Evolutionary conservation across 2,329 filamentous ascomycete genomes (phyloP).

Genomic region (Diaporthe amygdali): DNA sequence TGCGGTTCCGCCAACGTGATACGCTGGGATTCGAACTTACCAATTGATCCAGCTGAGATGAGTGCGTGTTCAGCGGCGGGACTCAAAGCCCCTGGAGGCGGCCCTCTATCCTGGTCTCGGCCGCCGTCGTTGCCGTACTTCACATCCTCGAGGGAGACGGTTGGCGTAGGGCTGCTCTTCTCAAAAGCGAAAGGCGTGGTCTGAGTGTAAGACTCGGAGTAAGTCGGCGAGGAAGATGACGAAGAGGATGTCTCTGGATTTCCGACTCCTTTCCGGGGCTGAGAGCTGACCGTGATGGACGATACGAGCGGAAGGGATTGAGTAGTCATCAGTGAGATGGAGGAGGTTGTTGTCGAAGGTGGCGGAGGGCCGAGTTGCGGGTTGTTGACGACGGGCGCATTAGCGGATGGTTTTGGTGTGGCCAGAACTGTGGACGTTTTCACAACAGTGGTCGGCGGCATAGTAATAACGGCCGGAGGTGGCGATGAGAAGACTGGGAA

Average conservation of each 20-base stretch:
- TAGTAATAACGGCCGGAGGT: background rate
- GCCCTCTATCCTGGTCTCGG: background rate
- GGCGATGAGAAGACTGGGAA: background rate
- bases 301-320: background rate
- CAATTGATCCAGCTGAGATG: slow-evolving; percentile 41
- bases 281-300: background rate
- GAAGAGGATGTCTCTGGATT: slow-evolving; percentile 6
- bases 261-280: slow-evolving; percentile 15
- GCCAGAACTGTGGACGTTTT: slow-evolving; percentile 23
- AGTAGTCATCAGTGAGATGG: slow-evolving; percentile 26
- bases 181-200: slow-evolving; percentile 15
- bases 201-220: background rate
- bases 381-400: background rate
- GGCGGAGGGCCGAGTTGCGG: background rate
- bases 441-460: slow-evolving; percentile 24
- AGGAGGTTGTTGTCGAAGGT: slow-evolving; percentile 20
- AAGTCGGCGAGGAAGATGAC: background rate
- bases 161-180: slow-evolving; percentile 12
- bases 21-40: slow-evolving; percentile 27
- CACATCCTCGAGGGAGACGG: slow-evolving; percentile 19
- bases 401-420: slow-evolving; percentile 7
- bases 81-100: slow-evolving; percentile 25
- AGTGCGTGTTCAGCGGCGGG: slow-evolving; percentile 35
- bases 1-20: too few relatives aligned
- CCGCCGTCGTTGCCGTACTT: slow-evolving; percentile 8